These are phyloP conservation scores for Chytridiales sp. DNA, from an alignment of 371 early-diverging fungal genomes.

Conservation along the genomic window DNA sequence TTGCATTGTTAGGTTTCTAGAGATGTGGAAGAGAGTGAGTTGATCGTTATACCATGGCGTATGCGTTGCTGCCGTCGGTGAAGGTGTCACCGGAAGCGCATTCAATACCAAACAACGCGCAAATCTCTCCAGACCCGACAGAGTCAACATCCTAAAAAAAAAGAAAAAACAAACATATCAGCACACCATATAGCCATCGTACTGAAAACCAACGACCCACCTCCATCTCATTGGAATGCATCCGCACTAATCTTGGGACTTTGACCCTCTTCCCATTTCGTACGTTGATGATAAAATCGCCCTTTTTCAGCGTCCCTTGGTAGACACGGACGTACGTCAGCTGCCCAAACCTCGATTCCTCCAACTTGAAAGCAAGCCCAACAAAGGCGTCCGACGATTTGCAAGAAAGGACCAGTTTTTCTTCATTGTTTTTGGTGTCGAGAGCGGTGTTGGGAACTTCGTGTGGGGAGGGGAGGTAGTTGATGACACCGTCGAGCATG, in stretches of 20 bases:
- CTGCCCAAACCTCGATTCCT: constrained; percentile 95
- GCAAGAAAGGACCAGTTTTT: constrained; percentile 45
- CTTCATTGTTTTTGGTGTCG: constrained; percentile 73
- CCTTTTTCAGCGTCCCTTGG: constrained; percentile 88
- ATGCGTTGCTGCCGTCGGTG: constrained; percentile 79
- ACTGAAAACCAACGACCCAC: background rate
- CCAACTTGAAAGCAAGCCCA: constrained; percentile 93
- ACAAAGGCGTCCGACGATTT: constrained; percentile 63
- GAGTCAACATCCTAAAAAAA: constrained; percentile 76
- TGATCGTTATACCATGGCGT: constrained; percentile 69
- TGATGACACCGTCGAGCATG: constrained; percentile 82
- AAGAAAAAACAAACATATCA: background rate
- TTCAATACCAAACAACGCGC: constrained; percentile 97
- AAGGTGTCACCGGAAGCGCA: constrained; percentile 98
- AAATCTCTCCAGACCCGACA: constrained; percentile 95
- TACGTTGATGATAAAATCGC: constrained; percentile 81
- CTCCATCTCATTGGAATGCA: constrained; percentile 98
- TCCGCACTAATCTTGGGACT: constrained; percentile 93
- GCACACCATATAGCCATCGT: background rate
- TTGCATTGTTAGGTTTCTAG: constrained; percentile 2
- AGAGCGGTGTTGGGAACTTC: constrained; percentile 71
- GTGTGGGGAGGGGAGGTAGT: constrained; percentile 86
- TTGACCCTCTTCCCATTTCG: constrained; percentile 93
- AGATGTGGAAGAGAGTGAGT: background rate
- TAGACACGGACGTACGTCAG: constrained; percentile 96